Evolutionary conservation across 2,329 filamentous ascomycete species (phyloP).

Genomic region (Metarhizium rileyi): DNA sequence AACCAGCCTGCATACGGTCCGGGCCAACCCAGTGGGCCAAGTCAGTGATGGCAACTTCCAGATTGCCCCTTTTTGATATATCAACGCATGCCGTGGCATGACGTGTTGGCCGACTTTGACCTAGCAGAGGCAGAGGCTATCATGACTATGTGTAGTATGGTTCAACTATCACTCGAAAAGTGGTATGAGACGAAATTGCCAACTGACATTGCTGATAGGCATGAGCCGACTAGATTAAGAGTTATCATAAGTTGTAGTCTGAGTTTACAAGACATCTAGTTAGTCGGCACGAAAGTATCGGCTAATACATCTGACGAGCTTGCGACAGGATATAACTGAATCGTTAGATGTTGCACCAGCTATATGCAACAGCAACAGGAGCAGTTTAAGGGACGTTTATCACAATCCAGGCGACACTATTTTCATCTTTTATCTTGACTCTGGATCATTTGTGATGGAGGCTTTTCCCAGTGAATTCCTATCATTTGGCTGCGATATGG

Average conservation of each 20-base stretch:
- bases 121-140: background rate
- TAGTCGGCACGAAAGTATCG: background rate
- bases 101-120: background rate
- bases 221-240: conserved; percentile 1
- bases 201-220: background rate
- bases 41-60: conserved; percentile 44
- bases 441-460: conserved; percentile 9
- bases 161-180: background rate
- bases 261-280: background rate
- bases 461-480: background rate
- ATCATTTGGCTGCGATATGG: conserved; percentile 10
- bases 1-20: conserved; percentile 64
- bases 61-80: background rate
- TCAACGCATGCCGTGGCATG: background rate
- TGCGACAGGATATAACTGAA: conserved; percentile 2
- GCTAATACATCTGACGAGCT: conserved; percentile 4
- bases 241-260: conserved; percentile 2
- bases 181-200: background rate
- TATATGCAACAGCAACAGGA: conserved; percentile 42
- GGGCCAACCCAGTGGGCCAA: conserved; percentile 58
- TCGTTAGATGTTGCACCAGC: conserved; percentile 35
- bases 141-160: background rate
- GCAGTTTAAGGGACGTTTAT: conserved; percentile 55
- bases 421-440: conserved; percentile 14
- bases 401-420: conserved; percentile 9